Evolutionary conservation across 164 flowering plant genomes (phyloP).

Genomic region (Piper betle): DNA sequence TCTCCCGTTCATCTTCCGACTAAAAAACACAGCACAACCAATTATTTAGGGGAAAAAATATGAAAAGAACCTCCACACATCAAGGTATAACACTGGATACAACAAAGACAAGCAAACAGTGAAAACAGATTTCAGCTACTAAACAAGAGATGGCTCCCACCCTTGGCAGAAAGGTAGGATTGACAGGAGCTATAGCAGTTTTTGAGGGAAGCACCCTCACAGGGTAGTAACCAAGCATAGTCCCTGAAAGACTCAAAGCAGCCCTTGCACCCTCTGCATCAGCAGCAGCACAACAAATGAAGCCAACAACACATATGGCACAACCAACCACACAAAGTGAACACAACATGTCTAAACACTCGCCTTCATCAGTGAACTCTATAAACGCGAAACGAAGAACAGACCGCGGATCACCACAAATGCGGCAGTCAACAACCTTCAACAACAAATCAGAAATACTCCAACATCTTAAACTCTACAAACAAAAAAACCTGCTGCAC

Average conservation of each 20-base stretch:
- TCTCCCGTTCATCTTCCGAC: conserved; percentile 80
- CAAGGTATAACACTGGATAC: not conserved
- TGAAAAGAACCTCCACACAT: not conserved
- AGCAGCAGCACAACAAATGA: conserved; percentile 4
- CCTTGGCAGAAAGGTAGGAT: conserved; percentile 74
- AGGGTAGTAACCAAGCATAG: conserved; percentile 77
- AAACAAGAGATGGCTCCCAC: conserved; percentile 19
- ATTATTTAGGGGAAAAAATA: not conserved
- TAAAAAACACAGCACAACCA: conserved; percentile 13
- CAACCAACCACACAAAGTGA: not conserved
- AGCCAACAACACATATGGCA: conserved; percentile 2
- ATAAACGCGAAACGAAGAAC: conserved; percentile 77
- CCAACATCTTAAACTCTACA: no score
- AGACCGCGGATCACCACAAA: conserved; percentile 76
- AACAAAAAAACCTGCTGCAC: not conserved
- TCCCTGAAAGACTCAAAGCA: conserved; percentile 59
- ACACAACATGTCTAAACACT: not conserved
- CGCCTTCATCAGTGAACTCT: conserved; percentile 75
- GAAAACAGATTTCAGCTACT: not conserved
- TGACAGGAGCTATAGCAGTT: conserved; percentile 88
- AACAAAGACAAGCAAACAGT: not conserved
- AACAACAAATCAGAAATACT: conserved; percentile 1
- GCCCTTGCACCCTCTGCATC: conserved; percentile 59
- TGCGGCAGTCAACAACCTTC: conserved; percentile 73
- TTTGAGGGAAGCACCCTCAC: conserved; percentile 73